A percentile compares a stretch with the other conserved stretches of the same genome.
These are phyloP conservation scores for Cercospora brassicicola DNA, from an alignment of 2,329 filamentous ascomycete genomes.

Conservation along the genomic window DNA sequence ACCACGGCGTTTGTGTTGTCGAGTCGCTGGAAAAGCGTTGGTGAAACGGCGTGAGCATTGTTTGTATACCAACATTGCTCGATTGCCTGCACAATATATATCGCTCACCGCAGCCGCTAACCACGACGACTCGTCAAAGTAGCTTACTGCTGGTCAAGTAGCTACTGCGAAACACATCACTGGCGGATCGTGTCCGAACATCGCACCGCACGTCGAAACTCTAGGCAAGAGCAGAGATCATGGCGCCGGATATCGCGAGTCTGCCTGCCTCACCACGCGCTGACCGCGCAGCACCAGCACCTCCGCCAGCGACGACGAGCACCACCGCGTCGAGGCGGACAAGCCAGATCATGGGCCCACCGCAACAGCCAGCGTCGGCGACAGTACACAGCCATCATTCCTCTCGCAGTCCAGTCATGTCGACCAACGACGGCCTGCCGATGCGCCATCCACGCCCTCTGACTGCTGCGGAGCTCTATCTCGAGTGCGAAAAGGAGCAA, in stretches of 20 bases:
- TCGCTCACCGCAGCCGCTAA: background rate
- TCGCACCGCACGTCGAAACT: background rate
- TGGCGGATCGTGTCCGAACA: background rate
- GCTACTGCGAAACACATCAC: background rate
- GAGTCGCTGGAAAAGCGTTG: background rate
- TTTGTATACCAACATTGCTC: background rate
- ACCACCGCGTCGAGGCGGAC: constrained; percentile 26
- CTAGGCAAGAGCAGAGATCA: background rate
- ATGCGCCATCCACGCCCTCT: constrained; percentile 82
- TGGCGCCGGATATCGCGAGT: constrained; percentile 6
- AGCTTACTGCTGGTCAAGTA: background rate
- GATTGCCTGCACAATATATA: background rate
- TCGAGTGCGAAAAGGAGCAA: constrained; percentile 90
- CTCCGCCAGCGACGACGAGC: background rate
- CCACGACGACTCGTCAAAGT: background rate
- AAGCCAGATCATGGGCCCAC: constrained; percentile 30
- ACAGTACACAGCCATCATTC: constrained; percentile 11
- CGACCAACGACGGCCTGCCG: constrained; percentile 50
- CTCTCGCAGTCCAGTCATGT: constrained; percentile 27
- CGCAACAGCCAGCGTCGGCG: constrained; percentile 30
- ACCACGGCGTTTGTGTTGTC: constrained; percentile 1
- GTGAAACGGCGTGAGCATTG: background rate
- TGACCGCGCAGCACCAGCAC: background rate
- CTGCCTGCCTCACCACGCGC: background rate
- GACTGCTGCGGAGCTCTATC: constrained; percentile 84